Evolutionary conservation across 768 basidiomycete species (phyloP), one percentile per base, ranked within the genome.

Genomic region (Trametes cubensis): DNA sequence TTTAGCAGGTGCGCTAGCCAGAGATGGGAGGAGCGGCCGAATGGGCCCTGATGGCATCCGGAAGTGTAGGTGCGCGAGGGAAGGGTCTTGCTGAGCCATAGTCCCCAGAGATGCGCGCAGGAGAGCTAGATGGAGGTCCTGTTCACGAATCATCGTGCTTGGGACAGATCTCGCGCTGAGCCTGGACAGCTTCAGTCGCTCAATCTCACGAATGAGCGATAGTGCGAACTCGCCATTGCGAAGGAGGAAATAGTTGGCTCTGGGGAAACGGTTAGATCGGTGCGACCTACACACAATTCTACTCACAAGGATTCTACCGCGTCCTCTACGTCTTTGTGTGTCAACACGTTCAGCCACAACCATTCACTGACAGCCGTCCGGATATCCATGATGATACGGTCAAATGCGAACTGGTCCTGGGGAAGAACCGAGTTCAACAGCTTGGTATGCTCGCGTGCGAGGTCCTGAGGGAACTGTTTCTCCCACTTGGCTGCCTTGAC

Each of bases 271-370:
- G 64, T 40, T 2, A 53, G 63, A 65, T 57, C 66, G 45, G 65
- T 49, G 26, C 55, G 26, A 39, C 41, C 47, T 21, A 58, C 42
- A 49, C 46, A 44, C 38, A 55, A 34, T 6, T 45, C 21, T 0
- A 76, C 91, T 72, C 74, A 94, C 94, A 95, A 72, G 14, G 92
- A 90, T 67, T 94, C 86, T 20, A 96, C 85, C 0, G 94, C 89
- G 23, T 89, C 89, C 64, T 90, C 87, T 0, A 95, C 88, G 63
- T 94, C 92, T 66, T 85, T 83, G 68, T 82, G 82, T 2, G 93
- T 95, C 54, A 97, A 78, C 40, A 96, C 88, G 69, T 95, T 93
- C 23, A 86, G 74, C 95, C 94, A 97, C 1, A 97, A 78, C 94
- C 94, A 97, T 79, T 97, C 95, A 70, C 93, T 90, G 53, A 95